Evolutionary conservation across 495 filamentous ascomycete genomes (phyloP).

Genomic region (Neurospora sp.): DNA sequence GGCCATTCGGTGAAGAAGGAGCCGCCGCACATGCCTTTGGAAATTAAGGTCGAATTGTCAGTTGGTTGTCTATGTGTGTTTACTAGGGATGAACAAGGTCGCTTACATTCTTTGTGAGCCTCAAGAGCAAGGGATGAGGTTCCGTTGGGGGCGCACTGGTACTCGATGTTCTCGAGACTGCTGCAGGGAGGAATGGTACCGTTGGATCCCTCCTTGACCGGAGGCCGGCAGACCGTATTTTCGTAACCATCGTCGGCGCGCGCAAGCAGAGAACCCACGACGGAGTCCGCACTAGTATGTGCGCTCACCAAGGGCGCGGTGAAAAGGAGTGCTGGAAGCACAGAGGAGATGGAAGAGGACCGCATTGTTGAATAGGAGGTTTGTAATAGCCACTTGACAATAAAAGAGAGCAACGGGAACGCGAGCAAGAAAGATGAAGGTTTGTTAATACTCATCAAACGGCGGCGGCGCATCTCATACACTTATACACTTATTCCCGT

Average conservation of each 20-base stretch:
- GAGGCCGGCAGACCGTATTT: conserved; percentile 19
- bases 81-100: neutral
- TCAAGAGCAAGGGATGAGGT: conserved; percentile 17
- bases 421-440: neutral
- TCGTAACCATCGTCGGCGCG: conserved; percentile 12
- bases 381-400: neutral
- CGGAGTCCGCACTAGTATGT: neutral
- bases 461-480: neutral
- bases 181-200: conserved; percentile 23
- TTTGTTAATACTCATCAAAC: neutral
- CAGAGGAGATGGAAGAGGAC: neutral
- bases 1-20: conserved; percentile 30
- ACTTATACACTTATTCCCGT: neutral
- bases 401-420: neutral
- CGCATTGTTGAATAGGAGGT: neutral
- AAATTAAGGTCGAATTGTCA: neutral
- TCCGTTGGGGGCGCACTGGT: conserved; percentile 18
- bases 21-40: conserved; percentile 27
- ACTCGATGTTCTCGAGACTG: conserved; percentile 20
- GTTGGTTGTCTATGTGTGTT: neutral
- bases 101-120: conserved; percentile 27
- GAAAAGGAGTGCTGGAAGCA: neutral
- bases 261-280: neutral
- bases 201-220: conserved; percentile 12
- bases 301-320: neutral